Conservation (phyloP, 305 asterid genomes). For the Rubia peregrina region DNA sequence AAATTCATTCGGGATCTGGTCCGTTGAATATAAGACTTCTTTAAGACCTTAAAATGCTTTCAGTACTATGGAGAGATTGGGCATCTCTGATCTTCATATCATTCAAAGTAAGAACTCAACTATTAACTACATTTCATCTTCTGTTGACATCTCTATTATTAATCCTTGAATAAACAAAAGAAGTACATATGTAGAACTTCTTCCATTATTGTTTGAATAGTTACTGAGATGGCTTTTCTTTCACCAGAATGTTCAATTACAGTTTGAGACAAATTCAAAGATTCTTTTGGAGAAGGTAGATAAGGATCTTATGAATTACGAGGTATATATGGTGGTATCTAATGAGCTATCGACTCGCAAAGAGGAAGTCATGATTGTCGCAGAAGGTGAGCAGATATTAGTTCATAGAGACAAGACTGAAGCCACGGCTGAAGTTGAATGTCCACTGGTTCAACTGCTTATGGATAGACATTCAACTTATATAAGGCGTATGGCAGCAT, state of each 20-base stretch:
- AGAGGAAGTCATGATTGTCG: constrained; percentile 77
- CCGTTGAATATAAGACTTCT: constrained; percentile 85
- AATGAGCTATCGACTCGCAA: constrained; percentile 87
- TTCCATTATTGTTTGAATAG: not conserved
- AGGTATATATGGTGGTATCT: constrained; percentile 87
- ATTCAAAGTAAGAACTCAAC: constrained; percentile 56
- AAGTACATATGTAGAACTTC: not conserved
- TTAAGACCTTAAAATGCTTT: constrained; percentile 90
- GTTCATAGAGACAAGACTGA: constrained; percentile 55
- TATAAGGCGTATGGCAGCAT: constrained; percentile 12
- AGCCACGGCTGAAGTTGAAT: constrained; percentile 59
- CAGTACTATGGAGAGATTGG: constrained; percentile 76
- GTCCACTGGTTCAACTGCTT: constrained; percentile 57
- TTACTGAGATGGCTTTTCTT: not conserved
- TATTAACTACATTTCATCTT: not conserved
- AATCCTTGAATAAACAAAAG: too few species aligned
- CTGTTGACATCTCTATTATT: not conserved
- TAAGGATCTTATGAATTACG: constrained; percentile 61
- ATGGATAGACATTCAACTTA: constrained; percentile 62
- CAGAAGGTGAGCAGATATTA: constrained; percentile 40
- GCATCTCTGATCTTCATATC: constrained; percentile 86
- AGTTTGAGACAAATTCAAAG: constrained; percentile 83
- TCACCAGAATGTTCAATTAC: constrained; percentile 2
- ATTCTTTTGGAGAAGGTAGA: constrained; percentile 79
- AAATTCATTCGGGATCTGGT: constrained; percentile 82